Percentiles rank a stretch among this genome's conserved stretches.
Conservation (phyloP, 2,329 filamentous ascomycete species). For the Fusarium tuaranense region DNA sequence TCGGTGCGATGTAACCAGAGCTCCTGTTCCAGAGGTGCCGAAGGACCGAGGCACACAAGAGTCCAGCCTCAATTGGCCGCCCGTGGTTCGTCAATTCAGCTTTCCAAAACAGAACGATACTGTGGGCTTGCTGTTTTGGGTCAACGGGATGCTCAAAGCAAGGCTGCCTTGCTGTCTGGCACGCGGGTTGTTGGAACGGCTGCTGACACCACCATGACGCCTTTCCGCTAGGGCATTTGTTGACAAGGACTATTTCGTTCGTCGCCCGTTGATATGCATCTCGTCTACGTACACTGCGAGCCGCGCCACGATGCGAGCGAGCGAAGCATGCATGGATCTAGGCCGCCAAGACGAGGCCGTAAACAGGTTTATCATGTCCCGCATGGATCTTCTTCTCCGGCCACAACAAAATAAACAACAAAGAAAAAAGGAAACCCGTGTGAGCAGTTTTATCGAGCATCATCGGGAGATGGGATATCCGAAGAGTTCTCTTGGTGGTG, state of each 20-base stretch:
- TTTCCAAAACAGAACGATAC: constrained; percentile 10
- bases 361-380: background rate
- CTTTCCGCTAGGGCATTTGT: constrained; percentile 8
- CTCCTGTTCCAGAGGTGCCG: constrained; percentile 3
- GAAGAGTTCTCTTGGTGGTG: constrained; percentile 4
- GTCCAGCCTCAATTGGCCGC: constrained; percentile 15
- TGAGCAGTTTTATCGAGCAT: constrained; percentile 18
- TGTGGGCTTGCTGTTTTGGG: constrained; percentile 22
- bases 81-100: constrained; percentile 20
- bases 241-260: background rate
- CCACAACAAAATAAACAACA: constrained; percentile 37
- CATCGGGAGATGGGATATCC: constrained; percentile 35
- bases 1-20: constrained; percentile 31
- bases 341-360: constrained; percentile 7
- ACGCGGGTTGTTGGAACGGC: constrained; percentile 18
- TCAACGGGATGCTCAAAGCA: constrained; percentile 3
- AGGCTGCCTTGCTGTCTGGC: constrained; percentile 30
- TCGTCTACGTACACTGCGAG: constrained; percentile 21
- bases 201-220: constrained; percentile 25
- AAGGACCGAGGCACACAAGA: constrained; percentile 12
- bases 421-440: constrained; percentile 32
- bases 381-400: constrained; percentile 13
- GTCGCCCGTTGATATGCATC: constrained; percentile 19
- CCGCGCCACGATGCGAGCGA: constrained; percentile 25
- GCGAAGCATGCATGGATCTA: constrained; percentile 20